phyloP scores from a whole-genome alignment of 1,284 basidiomycete genomes.

The Amylostereum areolatum region DNA sequence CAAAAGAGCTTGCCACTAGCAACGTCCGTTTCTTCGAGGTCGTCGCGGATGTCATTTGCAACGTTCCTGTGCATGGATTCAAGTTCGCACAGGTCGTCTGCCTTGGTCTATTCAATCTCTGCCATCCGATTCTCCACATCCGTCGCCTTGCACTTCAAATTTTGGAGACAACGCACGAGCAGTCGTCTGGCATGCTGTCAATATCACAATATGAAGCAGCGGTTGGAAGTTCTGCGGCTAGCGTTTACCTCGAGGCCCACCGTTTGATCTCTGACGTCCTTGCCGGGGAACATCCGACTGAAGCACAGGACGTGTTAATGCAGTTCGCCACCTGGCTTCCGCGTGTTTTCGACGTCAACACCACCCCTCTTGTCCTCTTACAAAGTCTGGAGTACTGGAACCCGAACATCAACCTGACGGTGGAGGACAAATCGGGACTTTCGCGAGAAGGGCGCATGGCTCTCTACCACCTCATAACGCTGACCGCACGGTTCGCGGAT shows the following conservation, averaged over 20 bases:
- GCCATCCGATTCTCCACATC: constrained; percentile 63
- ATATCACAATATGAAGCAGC: constrained; percentile 73
- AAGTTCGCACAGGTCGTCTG: constrained; percentile 76
- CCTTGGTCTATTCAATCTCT: constrained; percentile 81
- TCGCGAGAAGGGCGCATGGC: constrained; percentile 59
- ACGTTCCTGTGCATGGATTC: constrained; percentile 52
- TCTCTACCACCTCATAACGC: constrained; percentile 79
- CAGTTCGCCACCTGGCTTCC: constrained; percentile 75
- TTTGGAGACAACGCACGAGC: constrained; percentile 69
- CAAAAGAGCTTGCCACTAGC: constrained; percentile 47
- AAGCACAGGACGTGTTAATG: constrained; percentile 64
- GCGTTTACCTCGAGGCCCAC: constrained; percentile 80
- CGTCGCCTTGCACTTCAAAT: constrained; percentile 78
- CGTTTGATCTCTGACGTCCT: constrained; percentile 73
- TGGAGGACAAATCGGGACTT: constrained; percentile 49
- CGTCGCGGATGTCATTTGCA: constrained; percentile 69
- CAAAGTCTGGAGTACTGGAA: constrained; percentile 82
- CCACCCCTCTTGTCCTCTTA: constrained; percentile 50
- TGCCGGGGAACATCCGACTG: constrained; percentile 73
- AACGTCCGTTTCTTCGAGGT: constrained; percentile 75
- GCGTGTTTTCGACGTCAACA: constrained; percentile 51
- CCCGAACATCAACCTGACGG: constrained; percentile 65
- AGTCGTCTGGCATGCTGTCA: constrained; percentile 51
- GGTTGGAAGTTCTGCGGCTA: constrained; percentile 70
- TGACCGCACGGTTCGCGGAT: constrained; percentile 78